Conservation (phyloP, 495 filamentous ascomycete genomes). For the Glarea lozoyensis region DNA sequence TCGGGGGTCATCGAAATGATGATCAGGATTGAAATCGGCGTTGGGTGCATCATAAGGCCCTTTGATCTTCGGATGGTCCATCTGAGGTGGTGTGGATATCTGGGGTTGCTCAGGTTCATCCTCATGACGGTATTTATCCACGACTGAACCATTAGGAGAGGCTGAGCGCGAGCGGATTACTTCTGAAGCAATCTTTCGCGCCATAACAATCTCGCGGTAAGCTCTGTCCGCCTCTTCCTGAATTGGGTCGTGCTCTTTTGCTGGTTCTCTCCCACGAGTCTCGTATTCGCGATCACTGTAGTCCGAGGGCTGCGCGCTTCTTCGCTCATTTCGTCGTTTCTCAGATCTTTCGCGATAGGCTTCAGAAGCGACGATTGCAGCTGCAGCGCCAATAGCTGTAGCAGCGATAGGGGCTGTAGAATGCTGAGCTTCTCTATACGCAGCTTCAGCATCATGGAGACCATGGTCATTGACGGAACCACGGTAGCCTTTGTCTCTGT, state of each 20-base stretch:
- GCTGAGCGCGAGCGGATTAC: slow-evolving; percentile 36
- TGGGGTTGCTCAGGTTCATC: slow-evolving; percentile 24
- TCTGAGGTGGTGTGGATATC: slow-evolving; percentile 38
- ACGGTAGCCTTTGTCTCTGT: slow-evolving; percentile 9
- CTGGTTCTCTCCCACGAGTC: slow-evolving; percentile 7
- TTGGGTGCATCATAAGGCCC: slow-evolving; percentile 43
- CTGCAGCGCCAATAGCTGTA: slow-evolving; percentile 27
- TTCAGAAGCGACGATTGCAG: slow-evolving; percentile 26
- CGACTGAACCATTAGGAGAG: slow-evolving; percentile 35
- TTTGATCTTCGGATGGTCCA: slow-evolving; percentile 32
- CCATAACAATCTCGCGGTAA: slow-evolving; percentile 40
- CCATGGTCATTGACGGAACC: slow-evolving; percentile 19
- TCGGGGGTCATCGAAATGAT: slow-evolving; percentile 31
- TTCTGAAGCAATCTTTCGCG: slow-evolving; percentile 34
- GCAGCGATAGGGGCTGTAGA: slow-evolving; percentile 29
- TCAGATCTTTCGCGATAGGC: slow-evolving; percentile 19
- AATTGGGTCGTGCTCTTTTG: slow-evolving; percentile 27
- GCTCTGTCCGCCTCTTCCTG: slow-evolving; percentile 40
- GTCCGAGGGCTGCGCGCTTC: slow-evolving; percentile 2
- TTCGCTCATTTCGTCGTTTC: slow-evolving; percentile 15
- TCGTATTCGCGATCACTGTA: slow-evolving; percentile 2
- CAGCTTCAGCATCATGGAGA: slow-evolving; percentile 26
- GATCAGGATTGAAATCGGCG: slow-evolving; percentile 44
- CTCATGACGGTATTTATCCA: slow-evolving; percentile 38
- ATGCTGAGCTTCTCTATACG: slow-evolving; percentile 25